These are phyloP conservation scores for Ophiostoma piceae DNA, from an alignment of 2,329 filamentous ascomycete species.

Conservation along the genomic window DNA sequence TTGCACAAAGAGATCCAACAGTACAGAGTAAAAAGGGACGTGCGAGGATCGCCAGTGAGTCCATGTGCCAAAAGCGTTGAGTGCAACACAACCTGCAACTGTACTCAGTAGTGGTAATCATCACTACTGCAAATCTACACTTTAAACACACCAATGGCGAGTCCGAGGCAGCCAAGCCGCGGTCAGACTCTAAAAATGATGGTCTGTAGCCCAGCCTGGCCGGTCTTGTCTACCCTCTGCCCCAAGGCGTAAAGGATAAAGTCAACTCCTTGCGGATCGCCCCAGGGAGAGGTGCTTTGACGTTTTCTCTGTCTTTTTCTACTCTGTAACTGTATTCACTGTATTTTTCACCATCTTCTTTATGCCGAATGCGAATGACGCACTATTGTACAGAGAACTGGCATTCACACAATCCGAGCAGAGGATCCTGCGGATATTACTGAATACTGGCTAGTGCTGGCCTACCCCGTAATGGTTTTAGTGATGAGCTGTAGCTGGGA, in stretches of 20 bases:
- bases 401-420: neutral
- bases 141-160: neutral
- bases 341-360: neutral
- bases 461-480: neutral
- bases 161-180: conserved; percentile 8
- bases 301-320: neutral
- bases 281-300: neutral
- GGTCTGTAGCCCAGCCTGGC: neutral
- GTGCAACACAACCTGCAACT: conserved; percentile 1
- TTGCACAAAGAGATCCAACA: neutral
- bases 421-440: neutral
- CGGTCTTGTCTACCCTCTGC: neutral
- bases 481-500: neutral
- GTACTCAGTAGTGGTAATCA: neutral
- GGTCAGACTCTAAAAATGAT: neutral
- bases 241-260: neutral
- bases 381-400: neutral
- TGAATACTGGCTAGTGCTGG: neutral
- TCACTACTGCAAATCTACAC: no score
- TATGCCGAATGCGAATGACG: neutral
- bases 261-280: neutral
- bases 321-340: neutral
- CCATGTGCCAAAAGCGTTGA: conserved; percentile 13
- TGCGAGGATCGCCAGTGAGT: conserved; percentile 20
- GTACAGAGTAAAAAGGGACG: conserved; percentile 8